Evolutionary conservation across 176 grass and related monocot genomes (phyloP), one percentile per base, ranked within the genome.

Genomic region (Avena eriantha): DNA sequence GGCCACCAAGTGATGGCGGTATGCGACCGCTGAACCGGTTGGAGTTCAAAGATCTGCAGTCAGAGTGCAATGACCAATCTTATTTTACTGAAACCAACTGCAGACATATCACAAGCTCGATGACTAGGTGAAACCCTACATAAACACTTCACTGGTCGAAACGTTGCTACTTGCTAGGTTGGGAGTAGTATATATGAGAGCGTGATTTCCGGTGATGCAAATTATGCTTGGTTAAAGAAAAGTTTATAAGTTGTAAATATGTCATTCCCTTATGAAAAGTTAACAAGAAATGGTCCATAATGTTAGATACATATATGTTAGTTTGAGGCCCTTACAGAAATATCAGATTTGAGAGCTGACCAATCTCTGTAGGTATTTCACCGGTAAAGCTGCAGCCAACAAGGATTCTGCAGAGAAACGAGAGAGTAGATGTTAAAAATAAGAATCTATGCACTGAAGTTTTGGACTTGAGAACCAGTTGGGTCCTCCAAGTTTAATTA

Each of bases 381-480:
- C 95, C 95, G 26, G 87, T 47, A 53, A 98, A 95, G 58, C 95
- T 78, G 90, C 95, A 98, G 24, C 91, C 93, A 66, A 82, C 72
- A 64, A 98, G 90, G 60, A 93, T 95, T 89, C 95, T 98, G 86
- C 56, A 83, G 63, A 84, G 34, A 76, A 77, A 78, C 23, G 4
- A 56, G 23, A 83, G 49, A 81, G 45, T 47, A 47, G 39, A 41
- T 41, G 39, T 41, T 41, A 41, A 41, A 41, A 41, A 41, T 41
- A 41, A 68, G n/a, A 65, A 61, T 39, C 11, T 31, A 26, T 70
- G 48, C 39, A 76, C 15, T 77, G 67, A 16, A 77, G 49, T 16
- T 71, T 3, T 63, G 13, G 39, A 79, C 33, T 29, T 16, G 3
- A 54, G 8, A 49, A 21, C 29, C 53, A 60, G 31, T 43, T 2